These are phyloP conservation scores for Fusarium beomiforme DNA, from an alignment of 2,329 filamentous ascomycete genomes.

Conservation along the genomic window DNA sequence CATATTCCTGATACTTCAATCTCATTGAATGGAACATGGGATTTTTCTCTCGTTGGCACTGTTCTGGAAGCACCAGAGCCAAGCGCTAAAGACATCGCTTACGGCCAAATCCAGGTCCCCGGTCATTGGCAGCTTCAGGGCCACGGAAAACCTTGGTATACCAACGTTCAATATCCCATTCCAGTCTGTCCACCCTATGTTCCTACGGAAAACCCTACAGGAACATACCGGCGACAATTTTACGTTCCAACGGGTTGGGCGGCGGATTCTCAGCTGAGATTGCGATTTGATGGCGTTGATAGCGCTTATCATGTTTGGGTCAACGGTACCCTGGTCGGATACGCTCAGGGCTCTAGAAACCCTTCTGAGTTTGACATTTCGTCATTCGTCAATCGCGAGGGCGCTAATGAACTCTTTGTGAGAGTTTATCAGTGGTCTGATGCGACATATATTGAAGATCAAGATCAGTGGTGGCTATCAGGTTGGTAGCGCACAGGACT, in stretches of 20 bases:
- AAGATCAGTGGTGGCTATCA: slow-evolving; percentile 75
- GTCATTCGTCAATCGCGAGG: slow-evolving; percentile 50
- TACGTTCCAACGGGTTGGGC: slow-evolving; percentile 60
- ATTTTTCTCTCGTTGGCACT: slow-evolving; percentile 61
- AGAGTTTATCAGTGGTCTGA: slow-evolving; percentile 78
- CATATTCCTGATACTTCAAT: slow-evolving; percentile 61
- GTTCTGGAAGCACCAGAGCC: slow-evolving; percentile 57
- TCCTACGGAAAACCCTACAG: slow-evolving; percentile 71
- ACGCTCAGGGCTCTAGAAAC: slow-evolving; percentile 75
- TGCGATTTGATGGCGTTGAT: slow-evolving; percentile 78
- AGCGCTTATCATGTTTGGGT: slow-evolving; percentile 76
- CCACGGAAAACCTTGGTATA: slow-evolving; percentile 73
- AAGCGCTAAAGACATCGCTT: slow-evolving; percentile 58
- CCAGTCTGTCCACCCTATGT: slow-evolving; percentile 72
- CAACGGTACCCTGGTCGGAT: slow-evolving; percentile 71
- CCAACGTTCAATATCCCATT: slow-evolving; percentile 73
- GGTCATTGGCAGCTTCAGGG: slow-evolving; percentile 78
- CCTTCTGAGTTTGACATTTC: slow-evolving; percentile 76
- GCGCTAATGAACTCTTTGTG: slow-evolving; percentile 66
- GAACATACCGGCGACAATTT: slow-evolving; percentile 68
- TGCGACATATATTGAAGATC: slow-evolving; percentile 75
- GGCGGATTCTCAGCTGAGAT: slow-evolving; percentile 62
- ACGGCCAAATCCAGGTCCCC: slow-evolving; percentile 65
- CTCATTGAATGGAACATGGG: slow-evolving; percentile 66
- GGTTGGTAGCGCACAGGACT: slow-evolving; percentile 61